Evolutionary conservation across 2,329 filamentous ascomycete species (phyloP), one percentile per base, ranked within the genome.

Genomic region (Diplocarpon rosae): DNA sequence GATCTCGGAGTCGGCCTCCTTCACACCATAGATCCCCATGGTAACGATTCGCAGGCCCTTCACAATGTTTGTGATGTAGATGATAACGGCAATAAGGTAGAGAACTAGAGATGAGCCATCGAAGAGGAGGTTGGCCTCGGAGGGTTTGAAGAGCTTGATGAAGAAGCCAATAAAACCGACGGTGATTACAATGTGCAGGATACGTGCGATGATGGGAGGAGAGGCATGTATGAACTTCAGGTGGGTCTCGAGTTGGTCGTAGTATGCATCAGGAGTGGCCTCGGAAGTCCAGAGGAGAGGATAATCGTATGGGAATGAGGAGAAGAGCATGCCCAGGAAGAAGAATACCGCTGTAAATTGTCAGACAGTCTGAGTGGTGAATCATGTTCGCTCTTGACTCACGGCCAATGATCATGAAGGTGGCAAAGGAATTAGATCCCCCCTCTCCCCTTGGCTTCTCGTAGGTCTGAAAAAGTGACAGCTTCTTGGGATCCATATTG

Each of bases 291-390:
- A 93, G 43, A 93, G 82, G 51, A 92, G 80, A 48, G 86, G 83
- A 69, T 87, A 92, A 72, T 93, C 92, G 72, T 96, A 98, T 50
- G 92, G 89, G 67, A 96, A 93, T 52, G 82, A 80, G 58, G 88
- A 88, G 76, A 96, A 98, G 66, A 98, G 82, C 65, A 96, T 88
- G 58, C 92, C 92, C 53, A 98, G 83, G 76, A 96, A 95, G 77
- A 98, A 98, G 66, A 86, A 95, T 54, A 85, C 88, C 52, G 84
- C 84, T 89, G 57, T 48, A 31, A 27, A 20, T 39, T 38, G 43
- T 55, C 36, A 52, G 48, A 48, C 47, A 31, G 32, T 20, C n/a
- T 17, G 10, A 33, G 24, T 41, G 12, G n/a, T 7, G 16, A 12
- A 14, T 27, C 5, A 2, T 29, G 2, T 20, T 3, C 20, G 20